Conservation (phyloP, 2,329 filamentous ascomycete genomes). For the Neophaeococcomyces aloes region DNA sequence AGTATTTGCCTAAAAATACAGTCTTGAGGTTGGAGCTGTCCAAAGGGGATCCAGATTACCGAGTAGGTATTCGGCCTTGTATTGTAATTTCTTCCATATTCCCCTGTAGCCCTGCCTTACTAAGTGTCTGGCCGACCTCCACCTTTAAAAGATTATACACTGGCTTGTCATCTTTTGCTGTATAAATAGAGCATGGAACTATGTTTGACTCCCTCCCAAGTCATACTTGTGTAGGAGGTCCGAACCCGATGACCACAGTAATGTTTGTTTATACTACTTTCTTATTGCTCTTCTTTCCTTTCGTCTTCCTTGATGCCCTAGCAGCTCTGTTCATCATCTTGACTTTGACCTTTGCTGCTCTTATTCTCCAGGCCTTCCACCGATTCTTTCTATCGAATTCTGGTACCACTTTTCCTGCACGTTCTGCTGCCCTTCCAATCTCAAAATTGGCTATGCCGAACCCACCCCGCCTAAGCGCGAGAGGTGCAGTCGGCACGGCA, state of each 20-base stretch:
- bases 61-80: too few relatives aligned
- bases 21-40: too few relatives aligned
- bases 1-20: too few relatives aligned
- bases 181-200: background rate
- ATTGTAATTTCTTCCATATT: too few relatives aligned
- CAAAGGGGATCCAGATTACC: too few relatives aligned
- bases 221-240: too few relatives aligned
- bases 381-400: conserved; percentile 48
- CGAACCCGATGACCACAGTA: too few relatives aligned
- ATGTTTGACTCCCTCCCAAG: background rate
- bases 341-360: conserved; percentile 39
- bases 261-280: conserved; percentile 1
- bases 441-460: conserved; percentile 44
- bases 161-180: too few relatives aligned
- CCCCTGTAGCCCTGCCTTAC: too few relatives aligned
- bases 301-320: conserved; percentile 54
- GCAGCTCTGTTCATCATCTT: conserved; percentile 41
- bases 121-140: too few relatives aligned
- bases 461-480: conserved; percentile 23
- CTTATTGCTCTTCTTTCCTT: conserved; percentile 45
- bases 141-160: too few relatives aligned
- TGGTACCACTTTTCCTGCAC: conserved; percentile 46
- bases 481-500: conserved; percentile 21
- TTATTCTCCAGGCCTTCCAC: conserved; percentile 57
- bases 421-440: conserved; percentile 30